Conservation (phyloP, 2,329 filamentous ascomycete genomes). For the Pestalotiopsis sp. region DNA sequence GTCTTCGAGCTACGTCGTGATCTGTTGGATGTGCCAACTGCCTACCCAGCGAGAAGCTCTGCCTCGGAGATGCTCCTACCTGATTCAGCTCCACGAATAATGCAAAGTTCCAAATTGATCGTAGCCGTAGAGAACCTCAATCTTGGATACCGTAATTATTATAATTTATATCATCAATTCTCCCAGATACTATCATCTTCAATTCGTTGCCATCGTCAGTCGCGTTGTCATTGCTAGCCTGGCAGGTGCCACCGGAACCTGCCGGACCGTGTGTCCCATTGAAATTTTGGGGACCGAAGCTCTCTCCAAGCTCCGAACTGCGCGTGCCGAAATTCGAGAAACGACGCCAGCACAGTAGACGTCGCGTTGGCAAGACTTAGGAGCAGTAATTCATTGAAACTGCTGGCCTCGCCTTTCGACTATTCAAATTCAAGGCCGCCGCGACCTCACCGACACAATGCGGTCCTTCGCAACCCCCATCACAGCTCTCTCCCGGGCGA, state of each 20-base stretch:
- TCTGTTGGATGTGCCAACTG: too few species aligned
- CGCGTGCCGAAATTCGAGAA: slow-evolving; percentile 4
- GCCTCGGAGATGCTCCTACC: too few species aligned
- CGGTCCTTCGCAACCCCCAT: slow-evolving; percentile 1
- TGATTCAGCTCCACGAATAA: too few species aligned
- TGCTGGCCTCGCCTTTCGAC: not conserved
- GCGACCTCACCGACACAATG: not conserved
- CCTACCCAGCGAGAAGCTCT: too few species aligned
- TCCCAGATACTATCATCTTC: too few species aligned
- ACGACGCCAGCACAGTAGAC: not conserved
- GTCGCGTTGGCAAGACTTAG: not conserved
- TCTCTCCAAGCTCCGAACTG: slow-evolving; percentile 4
- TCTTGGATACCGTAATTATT: not conserved
- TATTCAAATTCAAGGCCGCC: too few species aligned
- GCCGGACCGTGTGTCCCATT: not conserved
- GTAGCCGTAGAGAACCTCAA: not conserved
- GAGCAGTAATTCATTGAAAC: not conserved
- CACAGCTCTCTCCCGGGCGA: slow-evolving; percentile 9
- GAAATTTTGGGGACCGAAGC: slow-evolving; percentile 7
- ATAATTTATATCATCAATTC: too few species aligned
- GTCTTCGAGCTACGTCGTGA: too few species aligned
- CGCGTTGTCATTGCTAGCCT: not conserved
- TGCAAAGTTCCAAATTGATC: not conserved
- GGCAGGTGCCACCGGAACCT: not conserved
- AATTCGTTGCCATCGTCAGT: not conserved